phyloP scores from a whole-genome alignment of 2,329 filamentous ascomycete genomes.

The Aspergillus luchuensis region DNA sequence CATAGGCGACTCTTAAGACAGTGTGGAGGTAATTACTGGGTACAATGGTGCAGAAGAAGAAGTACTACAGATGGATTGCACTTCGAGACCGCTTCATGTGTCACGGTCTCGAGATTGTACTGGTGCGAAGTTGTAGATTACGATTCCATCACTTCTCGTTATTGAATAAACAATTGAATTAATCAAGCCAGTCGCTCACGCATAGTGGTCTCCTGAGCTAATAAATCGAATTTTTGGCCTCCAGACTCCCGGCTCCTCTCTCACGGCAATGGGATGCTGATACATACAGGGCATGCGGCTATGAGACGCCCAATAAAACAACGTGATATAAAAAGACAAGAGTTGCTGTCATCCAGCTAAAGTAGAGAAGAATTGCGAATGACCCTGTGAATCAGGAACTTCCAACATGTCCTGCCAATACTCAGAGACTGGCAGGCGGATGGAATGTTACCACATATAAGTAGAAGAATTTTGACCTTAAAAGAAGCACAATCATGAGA shows the following conservation, averaged over 20 bases:
- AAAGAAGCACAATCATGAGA: not conserved
- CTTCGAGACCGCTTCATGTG: no score
- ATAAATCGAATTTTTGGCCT: constrained; percentile 16
- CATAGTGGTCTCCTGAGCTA: not conserved
- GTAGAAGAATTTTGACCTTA: not conserved
- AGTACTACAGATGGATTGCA: no score
- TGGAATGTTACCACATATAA: not conserved
- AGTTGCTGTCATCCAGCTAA: not conserved
- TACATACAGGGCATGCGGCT: constrained; percentile 10
- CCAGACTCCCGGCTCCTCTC: constrained; percentile 19
- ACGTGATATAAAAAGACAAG: not conserved
- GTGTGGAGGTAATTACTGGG: not conserved
- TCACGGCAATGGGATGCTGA: constrained; percentile 9
- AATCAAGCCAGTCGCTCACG: not conserved
- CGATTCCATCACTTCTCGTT: not conserved
- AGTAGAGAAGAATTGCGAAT: not conserved
- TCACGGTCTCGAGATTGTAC: no score
- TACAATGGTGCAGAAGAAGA: no score
- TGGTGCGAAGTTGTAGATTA: not conserved
- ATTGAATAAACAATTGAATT: not conserved
- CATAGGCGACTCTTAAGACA: not conserved
- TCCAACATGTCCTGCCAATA: not conserved
- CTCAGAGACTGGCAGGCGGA: not conserved
- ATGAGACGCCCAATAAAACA: constrained; percentile 7
- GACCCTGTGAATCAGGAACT: not conserved